These are phyloP conservation scores for Chlorella sp. DNA, from an alignment of 139 green algal species.

Conservation along the genomic window DNA sequence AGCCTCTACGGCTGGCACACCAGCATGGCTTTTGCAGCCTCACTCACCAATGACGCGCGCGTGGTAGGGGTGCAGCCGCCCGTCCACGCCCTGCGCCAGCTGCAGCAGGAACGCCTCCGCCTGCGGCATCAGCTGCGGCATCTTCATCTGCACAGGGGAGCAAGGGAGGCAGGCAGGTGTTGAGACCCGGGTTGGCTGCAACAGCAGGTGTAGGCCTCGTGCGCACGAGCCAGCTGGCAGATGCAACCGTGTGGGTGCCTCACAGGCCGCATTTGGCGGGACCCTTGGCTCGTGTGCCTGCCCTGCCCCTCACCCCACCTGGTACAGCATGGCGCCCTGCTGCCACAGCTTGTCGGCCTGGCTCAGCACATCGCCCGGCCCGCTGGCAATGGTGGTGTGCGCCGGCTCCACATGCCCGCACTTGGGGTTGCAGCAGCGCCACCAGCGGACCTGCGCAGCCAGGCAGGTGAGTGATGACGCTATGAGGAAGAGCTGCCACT, in stretches of 20 bases:
- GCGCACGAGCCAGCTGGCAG: too few relatives aligned
- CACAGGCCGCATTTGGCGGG: too few relatives aligned
- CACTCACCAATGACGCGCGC: neutral
- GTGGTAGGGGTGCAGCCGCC: constrained; percentile 33
- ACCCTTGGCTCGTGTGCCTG: neutral
- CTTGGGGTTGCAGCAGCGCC: constrained; percentile 25
- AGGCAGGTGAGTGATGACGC: too few relatives aligned
- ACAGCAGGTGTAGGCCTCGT: neutral
- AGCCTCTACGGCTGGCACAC: too few relatives aligned
- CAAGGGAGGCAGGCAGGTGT: too few relatives aligned
- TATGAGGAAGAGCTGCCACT: too few relatives aligned
- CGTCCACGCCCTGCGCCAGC: constrained; percentile 17
- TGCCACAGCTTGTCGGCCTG: constrained; percentile 12
- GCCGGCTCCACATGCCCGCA: constrained; percentile 26
- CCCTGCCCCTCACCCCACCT: neutral
- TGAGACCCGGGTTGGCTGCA: neutral
- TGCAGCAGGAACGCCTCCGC: constrained; percentile 27
- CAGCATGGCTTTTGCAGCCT: too few relatives aligned
- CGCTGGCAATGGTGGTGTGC: constrained; percentile 10
- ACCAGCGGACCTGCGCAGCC: neutral
- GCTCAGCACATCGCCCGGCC: constrained; percentile 16
- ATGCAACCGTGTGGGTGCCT: too few relatives aligned
- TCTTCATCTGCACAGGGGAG: constrained; percentile 1
- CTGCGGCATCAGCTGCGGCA: constrained; percentile 3
- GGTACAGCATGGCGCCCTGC: neutral